phyloP scores from a whole-genome alignment of 495 filamentous ascomycete genomes.

The Podospora bellae-mahoneyi region DNA sequence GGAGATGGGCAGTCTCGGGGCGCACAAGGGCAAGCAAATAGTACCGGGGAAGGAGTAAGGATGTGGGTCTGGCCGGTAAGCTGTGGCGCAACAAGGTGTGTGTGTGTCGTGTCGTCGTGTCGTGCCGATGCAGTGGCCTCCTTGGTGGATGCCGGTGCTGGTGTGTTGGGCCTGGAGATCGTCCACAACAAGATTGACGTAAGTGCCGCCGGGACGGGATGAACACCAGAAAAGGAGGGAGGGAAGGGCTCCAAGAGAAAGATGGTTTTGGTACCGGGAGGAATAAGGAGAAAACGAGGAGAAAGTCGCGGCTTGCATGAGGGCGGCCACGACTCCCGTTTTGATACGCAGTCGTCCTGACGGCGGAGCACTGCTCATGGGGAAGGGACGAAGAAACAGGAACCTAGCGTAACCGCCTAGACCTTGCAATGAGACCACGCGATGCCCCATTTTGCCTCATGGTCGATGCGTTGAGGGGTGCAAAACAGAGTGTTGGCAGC shows the following conservation, averaged over 20 bases:
- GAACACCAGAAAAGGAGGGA: not conserved
- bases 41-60: not conserved
- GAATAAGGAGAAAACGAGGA: conserved; percentile 4
- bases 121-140: not conserved
- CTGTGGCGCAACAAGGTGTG: not conserved
- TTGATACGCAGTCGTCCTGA: conserved; percentile 18
- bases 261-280: not conserved
- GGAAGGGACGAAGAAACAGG: conserved; percentile 5
- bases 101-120: not conserved
- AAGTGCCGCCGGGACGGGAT: not conserved
- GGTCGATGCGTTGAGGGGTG: not conserved
- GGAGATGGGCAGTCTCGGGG: not conserved
- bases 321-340: conserved; percentile 17
- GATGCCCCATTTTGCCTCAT: conserved; percentile 8
- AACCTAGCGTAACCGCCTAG: not conserved
- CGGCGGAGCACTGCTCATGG: conserved; percentile 10
- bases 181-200: not conserved
- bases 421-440: conserved; percentile 5
- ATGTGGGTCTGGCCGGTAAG: not conserved
- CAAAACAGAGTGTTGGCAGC: conserved; percentile 3
- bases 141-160: not conserved
- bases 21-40: not conserved
- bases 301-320: conserved; percentile 1
- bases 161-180: not conserved
- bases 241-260: not conserved